Percentiles rank a stretch among this genome's conserved stretches.
phyloP scores from a whole-genome alignment of 768 basidiomycete species.

The Daedalea quercina region DNA sequence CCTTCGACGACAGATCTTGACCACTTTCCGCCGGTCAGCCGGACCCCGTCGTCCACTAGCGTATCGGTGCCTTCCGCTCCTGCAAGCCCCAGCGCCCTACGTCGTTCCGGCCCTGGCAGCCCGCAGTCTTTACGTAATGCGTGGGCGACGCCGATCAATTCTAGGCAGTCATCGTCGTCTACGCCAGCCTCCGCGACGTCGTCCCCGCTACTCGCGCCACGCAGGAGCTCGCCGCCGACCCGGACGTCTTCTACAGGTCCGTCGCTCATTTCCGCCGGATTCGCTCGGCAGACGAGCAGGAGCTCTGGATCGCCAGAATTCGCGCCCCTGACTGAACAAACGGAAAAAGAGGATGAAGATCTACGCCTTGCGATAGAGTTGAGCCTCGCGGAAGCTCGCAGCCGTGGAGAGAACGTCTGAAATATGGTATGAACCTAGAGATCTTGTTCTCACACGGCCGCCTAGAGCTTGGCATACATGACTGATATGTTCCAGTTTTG shows the following conservation, averaged over 20 bases:
- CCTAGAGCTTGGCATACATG: too few relatives aligned
- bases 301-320: not conserved
- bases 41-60: conserved; percentile 21
- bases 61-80: conserved; percentile 15
- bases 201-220: not conserved
- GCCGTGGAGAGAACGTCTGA: conserved; percentile 23
- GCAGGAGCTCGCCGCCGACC: not conserved
- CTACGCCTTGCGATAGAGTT: conserved; percentile 58
- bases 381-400: conserved; percentile 61
- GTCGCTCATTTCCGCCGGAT: not conserved
- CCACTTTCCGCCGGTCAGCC: conserved; percentile 29
- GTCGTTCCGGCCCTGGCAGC: conserved; percentile 15
- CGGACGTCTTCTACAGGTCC: not conserved
- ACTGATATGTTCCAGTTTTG: too few relatives aligned
- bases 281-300: conserved; percentile 1
- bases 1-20: conserved; percentile 20
- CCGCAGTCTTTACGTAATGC: conserved; percentile 20
- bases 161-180: conserved; percentile 13
- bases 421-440: not conserved
- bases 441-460: not conserved
- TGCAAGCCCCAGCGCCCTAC: conserved; percentile 9
- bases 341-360: conserved; percentile 57
- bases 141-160: conserved; percentile 25
- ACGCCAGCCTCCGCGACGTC: conserved; percentile 8
- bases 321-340: not conserved